Base-by-base conservation (phyloP, 2,329 filamentous ascomycete species). In the Onygenales sp. region DNA sequence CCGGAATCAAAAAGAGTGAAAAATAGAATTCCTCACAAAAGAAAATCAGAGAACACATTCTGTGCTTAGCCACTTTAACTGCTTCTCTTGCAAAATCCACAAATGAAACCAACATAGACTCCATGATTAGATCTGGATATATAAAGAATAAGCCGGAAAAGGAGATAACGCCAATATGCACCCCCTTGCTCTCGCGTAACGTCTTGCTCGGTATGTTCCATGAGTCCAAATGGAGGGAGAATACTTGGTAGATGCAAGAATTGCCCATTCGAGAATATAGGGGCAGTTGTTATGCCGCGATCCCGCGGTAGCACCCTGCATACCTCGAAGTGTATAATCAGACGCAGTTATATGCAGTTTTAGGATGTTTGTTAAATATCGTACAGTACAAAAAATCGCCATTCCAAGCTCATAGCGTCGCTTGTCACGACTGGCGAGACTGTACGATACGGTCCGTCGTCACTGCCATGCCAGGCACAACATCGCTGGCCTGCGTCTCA, bases 391-490 rank as follows among this genome's bases (percentile, higher is more conserved):
- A 14, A 14, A 21, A 10, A 47, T 47, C 11, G n/a, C 5, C 14
- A 9, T 14, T 0, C 8, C 4, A 6, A 31, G 27, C 32, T 35
- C 5, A 2, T 11, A n/a, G 27, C 32, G 3, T 8, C 35, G 5
- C 11, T 50, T 32, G 9, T 32, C 17, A 52, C 32, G 42, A 44
- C 32, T 44, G 35, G 38, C 44, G 54, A 52, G 54, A 42, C 5
- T 48, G 46, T 2, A 54, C 52, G 31, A 43, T 42, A 17, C 51
- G 38, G 27, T 54, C 45, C 21, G 48, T 47, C 33, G 55, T 57
- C 31, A 57, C 35, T 21, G 55, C 55, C 44, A 46, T 53, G 32
- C 55, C 55, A 9, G 52, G 55, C 10, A 27, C 43, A 14, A 48
- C 17, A 14, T 51, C 46, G 5, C 11, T 47, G 27, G n/a, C 43